Conservation (phyloP, 2,329 filamentous ascomycete species). For the Phyllosticta citribraziliensis region DNA sequence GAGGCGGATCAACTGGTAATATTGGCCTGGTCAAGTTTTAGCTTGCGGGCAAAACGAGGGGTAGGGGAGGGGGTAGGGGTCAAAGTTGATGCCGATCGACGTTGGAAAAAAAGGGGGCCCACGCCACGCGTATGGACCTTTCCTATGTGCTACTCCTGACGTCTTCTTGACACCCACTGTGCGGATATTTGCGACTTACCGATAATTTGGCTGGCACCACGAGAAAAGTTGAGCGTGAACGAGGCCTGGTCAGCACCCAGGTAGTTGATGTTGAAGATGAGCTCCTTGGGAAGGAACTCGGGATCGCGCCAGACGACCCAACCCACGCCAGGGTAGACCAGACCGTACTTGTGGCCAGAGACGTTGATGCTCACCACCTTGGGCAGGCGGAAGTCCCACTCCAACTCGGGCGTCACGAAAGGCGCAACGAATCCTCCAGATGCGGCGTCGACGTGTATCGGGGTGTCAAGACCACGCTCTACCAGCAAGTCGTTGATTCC, state of each 20-base stretch:
- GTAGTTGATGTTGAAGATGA: conserved; percentile 99
- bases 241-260: conserved; percentile 90
- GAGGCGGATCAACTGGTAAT: conserved; percentile 92
- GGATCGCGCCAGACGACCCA: conserved; percentile 86
- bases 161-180: no score
- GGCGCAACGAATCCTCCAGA: conserved; percentile 88
- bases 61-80: no score
- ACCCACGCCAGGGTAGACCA: conserved; percentile 81
- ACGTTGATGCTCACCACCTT: conserved; percentile 91
- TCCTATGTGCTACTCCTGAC: no score
- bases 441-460: conserved; percentile 90
- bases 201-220: conserved; percentile 88
- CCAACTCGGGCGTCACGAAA: conserved; percentile 72
- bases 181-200: conserved; percentile 32
- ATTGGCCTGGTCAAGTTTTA: conserved; percentile 44
- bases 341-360: conserved; percentile 65
- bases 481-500: conserved; percentile 79
- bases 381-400: conserved; percentile 87
- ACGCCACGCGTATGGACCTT: no score
- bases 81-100: no score
- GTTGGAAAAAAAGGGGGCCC: no score
- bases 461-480: conserved; percentile 60
- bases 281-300: conserved; percentile 76
- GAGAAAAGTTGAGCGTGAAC: conserved; percentile 96
- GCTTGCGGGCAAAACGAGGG: no score